Evolutionary conservation across 176 grass and related monocot species (phyloP).

Genomic region (Alopecurus myosuroides): DNA sequence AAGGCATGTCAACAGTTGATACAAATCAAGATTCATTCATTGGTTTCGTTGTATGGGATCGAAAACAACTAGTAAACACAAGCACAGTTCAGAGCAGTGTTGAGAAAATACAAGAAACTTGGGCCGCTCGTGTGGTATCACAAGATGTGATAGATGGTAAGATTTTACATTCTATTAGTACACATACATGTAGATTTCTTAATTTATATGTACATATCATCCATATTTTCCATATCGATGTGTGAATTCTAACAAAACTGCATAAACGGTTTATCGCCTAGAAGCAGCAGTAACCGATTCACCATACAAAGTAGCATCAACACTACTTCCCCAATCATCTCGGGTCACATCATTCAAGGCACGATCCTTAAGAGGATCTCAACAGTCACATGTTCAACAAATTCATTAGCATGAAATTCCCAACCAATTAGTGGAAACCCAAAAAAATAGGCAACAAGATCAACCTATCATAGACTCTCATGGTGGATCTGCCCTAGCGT

Average conservation of each 20-base stretch:
- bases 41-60: conserved; percentile 41
- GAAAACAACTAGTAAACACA: conserved; percentile 3
- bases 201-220: conserved; percentile 3
- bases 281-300: background rate
- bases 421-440: background rate
- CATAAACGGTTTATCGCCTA: background rate
- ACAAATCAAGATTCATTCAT: conserved; percentile 35
- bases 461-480: background rate
- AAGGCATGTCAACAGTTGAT: conserved; percentile 31
- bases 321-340: background rate
- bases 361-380: background rate
- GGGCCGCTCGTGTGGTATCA: background rate
- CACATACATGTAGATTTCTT: background rate
- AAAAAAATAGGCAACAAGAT: background rate
- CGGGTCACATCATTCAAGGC: background rate
- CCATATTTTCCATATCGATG: background rate
- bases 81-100: background rate
- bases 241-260: background rate
- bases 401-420: background rate
- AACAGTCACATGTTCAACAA: too few relatives aligned
- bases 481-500: too few relatives aligned
- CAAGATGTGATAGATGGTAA: conserved; percentile 14
- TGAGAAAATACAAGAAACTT: background rate
- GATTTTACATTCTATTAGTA: background rate
- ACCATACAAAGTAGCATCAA: background rate